phyloP scores from a whole-genome alignment of 352 stramenopile species.

The Pythium myriotylum region DNA sequence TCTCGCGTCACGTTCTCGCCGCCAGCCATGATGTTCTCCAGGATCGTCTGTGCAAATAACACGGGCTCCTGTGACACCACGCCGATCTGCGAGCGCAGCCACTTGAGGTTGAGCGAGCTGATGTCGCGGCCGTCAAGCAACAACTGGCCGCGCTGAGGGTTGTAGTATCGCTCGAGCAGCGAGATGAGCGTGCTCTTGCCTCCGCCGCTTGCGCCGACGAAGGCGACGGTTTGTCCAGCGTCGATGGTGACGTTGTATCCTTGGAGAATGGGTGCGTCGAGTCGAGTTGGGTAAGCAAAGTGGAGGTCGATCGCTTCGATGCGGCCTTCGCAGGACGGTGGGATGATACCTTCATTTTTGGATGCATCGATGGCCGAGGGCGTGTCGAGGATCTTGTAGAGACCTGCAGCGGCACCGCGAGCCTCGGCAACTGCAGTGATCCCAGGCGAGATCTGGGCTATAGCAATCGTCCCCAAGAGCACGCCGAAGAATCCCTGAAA shows the following conservation, averaged over 20 bases:
- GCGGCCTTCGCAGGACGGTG: conserved; percentile 23
- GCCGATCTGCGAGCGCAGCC: conserved; percentile 42
- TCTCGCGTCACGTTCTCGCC: background rate
- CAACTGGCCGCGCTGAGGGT: conserved; percentile 57
- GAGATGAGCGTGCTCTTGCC: conserved; percentile 36
- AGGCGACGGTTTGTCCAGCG: conserved; percentile 13
- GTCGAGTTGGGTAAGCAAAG: conserved; percentile 64
- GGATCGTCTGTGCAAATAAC: too few relatives aligned
- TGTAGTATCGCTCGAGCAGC: conserved; percentile 88
- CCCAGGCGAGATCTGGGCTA: conserved; percentile 31
- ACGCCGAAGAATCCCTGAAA: conserved; percentile 35
- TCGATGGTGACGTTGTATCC: conserved; percentile 33
- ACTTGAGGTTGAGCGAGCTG: conserved; percentile 56
- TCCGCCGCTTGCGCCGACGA: conserved; percentile 23
- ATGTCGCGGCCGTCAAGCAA: conserved; percentile 69
- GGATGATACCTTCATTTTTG: conserved; percentile 23
- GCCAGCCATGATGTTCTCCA: conserved; percentile 62
- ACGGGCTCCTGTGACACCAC: conserved; percentile 72
- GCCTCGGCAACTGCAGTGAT: conserved; percentile 28
- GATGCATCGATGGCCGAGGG: conserved; percentile 38
- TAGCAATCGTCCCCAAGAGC: conserved; percentile 25
- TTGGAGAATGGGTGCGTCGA: conserved; percentile 9
- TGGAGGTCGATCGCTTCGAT: conserved; percentile 45
- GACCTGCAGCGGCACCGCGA: conserved; percentile 21
- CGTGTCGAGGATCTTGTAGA: conserved; percentile 41